Percentiles rank a stretch among this genome's conserved stretches.
phyloP scores from a whole-genome alignment of 495 filamentous ascomycete genomes.

The Daldinia bambusicola region DNA sequence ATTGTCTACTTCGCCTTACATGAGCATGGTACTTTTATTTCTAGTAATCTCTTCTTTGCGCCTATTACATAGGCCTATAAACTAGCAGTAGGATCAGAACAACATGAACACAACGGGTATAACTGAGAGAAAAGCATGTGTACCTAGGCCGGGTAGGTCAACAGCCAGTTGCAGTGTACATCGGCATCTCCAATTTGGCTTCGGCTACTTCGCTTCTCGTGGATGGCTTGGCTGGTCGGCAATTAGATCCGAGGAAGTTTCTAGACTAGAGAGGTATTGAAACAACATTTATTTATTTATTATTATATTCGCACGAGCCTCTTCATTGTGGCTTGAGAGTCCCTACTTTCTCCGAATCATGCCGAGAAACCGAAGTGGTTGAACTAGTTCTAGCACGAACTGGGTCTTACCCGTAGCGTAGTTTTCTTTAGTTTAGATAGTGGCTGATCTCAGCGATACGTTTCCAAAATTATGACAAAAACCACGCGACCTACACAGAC shows the following conservation, averaged over 20 bases:
- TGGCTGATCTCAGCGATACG: slow-evolving; percentile 11
- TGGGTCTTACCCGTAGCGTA: background rate
- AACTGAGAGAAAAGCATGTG: no score
- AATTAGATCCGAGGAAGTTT: background rate
- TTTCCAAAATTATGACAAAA: slow-evolving; percentile 5
- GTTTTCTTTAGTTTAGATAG: background rate
- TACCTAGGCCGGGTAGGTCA: background rate
- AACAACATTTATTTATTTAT: background rate
- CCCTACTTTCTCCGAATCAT: background rate
- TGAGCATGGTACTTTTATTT: no score
- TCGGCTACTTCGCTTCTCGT: background rate
- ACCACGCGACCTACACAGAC: slow-evolving; percentile 2
- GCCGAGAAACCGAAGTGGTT: background rate
- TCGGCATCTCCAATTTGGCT: no score
- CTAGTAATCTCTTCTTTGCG: no score
- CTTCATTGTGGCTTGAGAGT: background rate
- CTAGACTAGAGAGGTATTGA: background rate
- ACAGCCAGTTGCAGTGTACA: background rate
- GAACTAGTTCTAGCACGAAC: background rate
- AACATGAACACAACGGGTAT: no score
- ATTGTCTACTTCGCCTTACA: no score
- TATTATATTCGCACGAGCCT: background rate
- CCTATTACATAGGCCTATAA: no score
- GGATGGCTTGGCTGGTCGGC: background rate
- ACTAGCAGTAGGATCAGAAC: no score